Evolutionary conservation across 1,139 yeast genomes (phyloP), one percentile per base, ranked within the genome.

Genomic region (Candida tropicalis): DNA sequence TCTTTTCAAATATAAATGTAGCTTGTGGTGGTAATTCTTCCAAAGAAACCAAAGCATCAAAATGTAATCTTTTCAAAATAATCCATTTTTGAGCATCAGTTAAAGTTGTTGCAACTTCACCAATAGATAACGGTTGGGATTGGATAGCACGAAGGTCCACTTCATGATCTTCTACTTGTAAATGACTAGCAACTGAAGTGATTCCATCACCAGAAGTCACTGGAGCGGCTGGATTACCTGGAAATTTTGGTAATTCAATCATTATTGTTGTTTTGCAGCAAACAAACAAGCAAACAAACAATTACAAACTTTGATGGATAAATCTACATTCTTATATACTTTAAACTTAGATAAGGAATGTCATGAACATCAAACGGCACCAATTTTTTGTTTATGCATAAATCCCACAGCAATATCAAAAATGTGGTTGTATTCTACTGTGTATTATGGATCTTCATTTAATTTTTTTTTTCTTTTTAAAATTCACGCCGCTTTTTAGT

Each of bases 1-100:
- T 57, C 40, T 65, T 63, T 45, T 64, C 68, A 43, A 66, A 53
- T 59, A 65, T 60, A 46, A 63, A 62, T 4, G 62, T 45, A 4
- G 60, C 67, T 7, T 49, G 45, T 9, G 56, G 51, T 1, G 69
- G 70, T 34, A 65, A 53, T 20, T 63, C 56, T 11, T 63, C 65
- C 39, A 59, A 55, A n/a, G 53, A 37, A 3, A 50, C 39, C 47
- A 64, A 62, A 25, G 63, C 61, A 28, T 59, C 66, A 39, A 54
- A 58, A 45, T 58, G 59, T 40, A 66, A 55, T 41, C 68, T 55
- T 39, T 47, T 57, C 47, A 66, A 58, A 18, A 66, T 56, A 38
- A 54, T 49, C 28, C 47, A 51, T 44, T 67, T 66, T 43, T 67
- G 68, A 11, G 53, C 58, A 2, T 54, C 34, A 16, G 66, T 58